A percentile compares a stretch with the other conserved stretches of the same genome.
Conservation (phyloP, 805 yeast species). For the Hanseniaspora meyeri region DNA sequence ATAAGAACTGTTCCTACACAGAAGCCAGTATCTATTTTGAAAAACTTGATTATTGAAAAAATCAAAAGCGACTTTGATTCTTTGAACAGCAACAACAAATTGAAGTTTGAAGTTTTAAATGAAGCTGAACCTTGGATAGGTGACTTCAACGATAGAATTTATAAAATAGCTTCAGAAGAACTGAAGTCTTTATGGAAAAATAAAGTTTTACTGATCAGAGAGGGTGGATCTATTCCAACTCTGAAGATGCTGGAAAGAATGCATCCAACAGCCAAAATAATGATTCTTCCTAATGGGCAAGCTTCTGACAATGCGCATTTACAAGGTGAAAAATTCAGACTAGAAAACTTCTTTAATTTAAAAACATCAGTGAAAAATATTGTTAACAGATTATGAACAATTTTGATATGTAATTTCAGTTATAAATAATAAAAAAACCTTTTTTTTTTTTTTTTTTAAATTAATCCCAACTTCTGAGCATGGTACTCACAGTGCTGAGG, state of each 20-base stretch:
- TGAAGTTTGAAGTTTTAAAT: slow-evolving; percentile 52
- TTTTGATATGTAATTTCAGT: slow-evolving; percentile 18
- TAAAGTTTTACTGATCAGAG: slow-evolving; percentile 78
- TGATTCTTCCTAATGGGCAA: slow-evolving; percentile 94
- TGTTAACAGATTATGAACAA: slow-evolving; percentile 32
- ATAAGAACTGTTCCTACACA: slow-evolving; percentile 86
- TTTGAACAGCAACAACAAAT: slow-evolving; percentile 48
- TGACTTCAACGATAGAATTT: slow-evolving; percentile 64
- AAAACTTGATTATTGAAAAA: slow-evolving; percentile 36
- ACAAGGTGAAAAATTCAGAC: slow-evolving; percentile 71
- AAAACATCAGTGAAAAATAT: slow-evolving; percentile 50
- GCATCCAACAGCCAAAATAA: slow-evolving; percentile 72
- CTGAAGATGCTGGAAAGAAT: slow-evolving; percentile 67
- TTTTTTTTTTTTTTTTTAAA: slow-evolving; percentile 12
- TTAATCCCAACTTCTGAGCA: slow-evolving; percentile 45
- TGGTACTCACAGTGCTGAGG: slow-evolving; percentile 79
- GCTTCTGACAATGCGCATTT: slow-evolving; percentile 89
- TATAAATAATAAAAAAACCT: too few relatives aligned
- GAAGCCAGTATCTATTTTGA: slow-evolving; percentile 42
- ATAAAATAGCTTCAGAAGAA: slow-evolving; percentile 50
- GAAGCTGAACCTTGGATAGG: slow-evolving; percentile 97
- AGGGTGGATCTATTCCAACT: slow-evolving; percentile 94
- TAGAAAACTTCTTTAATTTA: slow-evolving; percentile 64
- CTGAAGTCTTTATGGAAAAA: slow-evolving; percentile 57
- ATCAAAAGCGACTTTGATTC: slow-evolving; percentile 37